These are phyloP conservation scores for Clonostachys solani DNA, from an alignment of 2,329 filamentous ascomycete species.

Conservation along the genomic window DNA sequence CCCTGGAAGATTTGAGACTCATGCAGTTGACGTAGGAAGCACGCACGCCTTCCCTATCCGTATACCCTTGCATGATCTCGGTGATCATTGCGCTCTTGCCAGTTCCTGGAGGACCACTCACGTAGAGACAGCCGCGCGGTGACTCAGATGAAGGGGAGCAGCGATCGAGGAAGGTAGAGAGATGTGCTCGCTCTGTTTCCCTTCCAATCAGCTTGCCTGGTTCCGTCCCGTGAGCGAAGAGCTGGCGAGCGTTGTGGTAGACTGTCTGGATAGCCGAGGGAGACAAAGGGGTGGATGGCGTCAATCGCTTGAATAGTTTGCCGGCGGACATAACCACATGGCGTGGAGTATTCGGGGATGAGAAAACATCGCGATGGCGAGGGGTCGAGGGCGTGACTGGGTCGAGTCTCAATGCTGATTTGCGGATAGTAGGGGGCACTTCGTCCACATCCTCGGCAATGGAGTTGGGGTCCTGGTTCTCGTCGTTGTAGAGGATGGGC, in stretches of 20 bases:
- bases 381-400: constrained; percentile 70
- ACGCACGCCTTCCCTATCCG: constrained; percentile 49
- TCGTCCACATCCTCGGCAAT: constrained; percentile 33
- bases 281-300: constrained; percentile 70
- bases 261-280: constrained; percentile 68
- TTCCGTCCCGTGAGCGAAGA: constrained; percentile 77
- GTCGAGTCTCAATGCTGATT: constrained; percentile 30
- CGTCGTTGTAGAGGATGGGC: constrained; percentile 51
- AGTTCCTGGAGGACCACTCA: constrained; percentile 92
- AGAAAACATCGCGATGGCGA: constrained; percentile 74
- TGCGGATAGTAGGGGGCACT: constrained; percentile 24
- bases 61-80: constrained; percentile 64
- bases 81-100: constrained; percentile 94
- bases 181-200: constrained; percentile 61
- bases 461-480: constrained; percentile 57
- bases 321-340: constrained; percentile 77
- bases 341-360: constrained; percentile 72
- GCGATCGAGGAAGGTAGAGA: constrained; percentile 65
- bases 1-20: constrained; percentile 84
- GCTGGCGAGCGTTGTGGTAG: constrained; percentile 81
- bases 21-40: constrained; percentile 92
- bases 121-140: constrained; percentile 79
- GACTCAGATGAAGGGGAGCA: constrained; percentile 43
- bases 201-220: constrained; percentile 75
- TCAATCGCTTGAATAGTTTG: constrained; percentile 72